Evolutionary conservation across 805 yeast genomes (phyloP).

Genomic region (Wickerhamomyces ciferrii): DNA sequence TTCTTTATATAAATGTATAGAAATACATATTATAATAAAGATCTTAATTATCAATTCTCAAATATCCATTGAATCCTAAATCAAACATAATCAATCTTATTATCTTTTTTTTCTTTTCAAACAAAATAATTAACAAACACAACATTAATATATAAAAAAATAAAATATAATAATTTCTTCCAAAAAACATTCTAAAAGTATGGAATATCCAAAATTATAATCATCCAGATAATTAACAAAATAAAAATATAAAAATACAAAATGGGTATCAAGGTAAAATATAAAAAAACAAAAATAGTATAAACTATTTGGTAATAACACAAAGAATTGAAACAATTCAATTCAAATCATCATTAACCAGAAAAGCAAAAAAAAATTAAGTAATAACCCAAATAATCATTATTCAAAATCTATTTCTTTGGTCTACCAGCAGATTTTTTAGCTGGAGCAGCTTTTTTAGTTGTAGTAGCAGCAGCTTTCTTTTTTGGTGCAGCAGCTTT

Average conservation of each 20-base stretch:
- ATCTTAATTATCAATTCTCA: too few species aligned
- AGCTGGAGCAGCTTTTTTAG: constrained; percentile 22
- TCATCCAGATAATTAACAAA: background rate
- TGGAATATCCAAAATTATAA: too few species aligned
- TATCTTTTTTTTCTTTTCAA: background rate
- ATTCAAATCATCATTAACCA: too few species aligned
- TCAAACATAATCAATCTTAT: background rate
- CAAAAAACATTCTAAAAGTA: too few species aligned
- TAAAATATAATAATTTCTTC: background rate
- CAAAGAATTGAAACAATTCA: too few species aligned
- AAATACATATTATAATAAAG: background rate
- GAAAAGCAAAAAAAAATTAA: background rate
- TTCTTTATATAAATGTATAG: background rate
- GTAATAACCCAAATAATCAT: background rate
- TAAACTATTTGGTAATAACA: too few species aligned
- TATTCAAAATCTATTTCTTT: constrained; percentile 4
- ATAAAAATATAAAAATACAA: too few species aligned
- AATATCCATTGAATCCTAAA: too few species aligned
- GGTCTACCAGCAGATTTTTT: constrained; percentile 12
- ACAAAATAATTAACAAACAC: too few species aligned
- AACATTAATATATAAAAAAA: too few species aligned
- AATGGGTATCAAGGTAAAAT: too few species aligned
- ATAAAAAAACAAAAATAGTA: too few species aligned
- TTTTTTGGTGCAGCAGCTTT: constrained; percentile 22
- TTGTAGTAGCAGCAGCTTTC: constrained; percentile 9